Base-by-base conservation (phyloP, 2,329 filamentous ascomycete genomes). In the Aspergillus pseudonomiae region DNA sequence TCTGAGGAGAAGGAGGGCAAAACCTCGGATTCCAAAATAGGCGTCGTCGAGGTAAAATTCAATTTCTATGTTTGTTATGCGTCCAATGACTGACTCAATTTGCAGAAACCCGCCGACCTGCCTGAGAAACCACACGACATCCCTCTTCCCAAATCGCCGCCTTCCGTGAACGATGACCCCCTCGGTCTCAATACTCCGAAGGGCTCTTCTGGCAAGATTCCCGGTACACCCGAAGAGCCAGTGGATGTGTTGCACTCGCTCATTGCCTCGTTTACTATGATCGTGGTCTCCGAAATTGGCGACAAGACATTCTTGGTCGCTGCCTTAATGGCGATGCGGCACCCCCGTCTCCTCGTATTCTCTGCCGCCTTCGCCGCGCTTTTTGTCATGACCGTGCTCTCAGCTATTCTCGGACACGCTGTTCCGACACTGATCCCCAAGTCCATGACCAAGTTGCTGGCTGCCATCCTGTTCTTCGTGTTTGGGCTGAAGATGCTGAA, bases 241-340 rank as follows among this genome's bases (percentile, higher is more conserved):
- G 78, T 94, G 46, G 93, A 94, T 64, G 90, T 72, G 12, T 82
- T 89, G 72, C 94, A 99, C 78, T 98, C 95, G 4, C 96, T 95
- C 73, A 75, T 96, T 14, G 88, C 98, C 36, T 96, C 95, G 19
- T 88, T 97, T 64, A 94, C 94, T 63, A 99, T 98, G 95, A 99
- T 99, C 72, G 83, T 98, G 66, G 91, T 98, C 71, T 97, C 94
- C 54, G 95, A 99, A 78, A 89, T 99, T 72, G 95, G 95, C 67
- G 95, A 99, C 86, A 99, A 99, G 82, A 99, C 95, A 0, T 99
- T 99, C 83, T 85, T 99, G 50, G 93, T 99, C 26, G 95, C 95
- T 7, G 94, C 94, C 9, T 87, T 99, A 21, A 99, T 99, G 95
- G 95, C 95, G 14, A 99, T 99, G 95, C 95, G 97, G 77, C 94